These are phyloP conservation scores for Acer negundo DNA, from an alignment of 345 rosid genomes.

Conservation along the genomic window DNA sequence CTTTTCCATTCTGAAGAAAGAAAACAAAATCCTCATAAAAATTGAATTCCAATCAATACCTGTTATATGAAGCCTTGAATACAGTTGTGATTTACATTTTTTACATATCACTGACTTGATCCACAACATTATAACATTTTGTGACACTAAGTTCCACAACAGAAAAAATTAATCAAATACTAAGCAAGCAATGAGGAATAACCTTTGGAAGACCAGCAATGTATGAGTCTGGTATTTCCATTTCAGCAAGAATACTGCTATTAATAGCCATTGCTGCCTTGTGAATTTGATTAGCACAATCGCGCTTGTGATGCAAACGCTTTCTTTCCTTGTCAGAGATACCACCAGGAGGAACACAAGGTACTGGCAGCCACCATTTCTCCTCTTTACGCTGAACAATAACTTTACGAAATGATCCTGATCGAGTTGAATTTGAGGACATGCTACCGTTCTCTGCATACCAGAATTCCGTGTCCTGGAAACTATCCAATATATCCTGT, in stretches of 20 bases:
- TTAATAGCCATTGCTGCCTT: slow-evolving; percentile 98
- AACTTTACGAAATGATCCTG: slow-evolving; percentile 75
- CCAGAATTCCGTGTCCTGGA: slow-evolving; percentile 83
- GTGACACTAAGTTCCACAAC: neutral
- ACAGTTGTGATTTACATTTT: neutral
- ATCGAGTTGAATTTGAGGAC: slow-evolving; percentile 64
- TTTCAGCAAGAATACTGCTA: slow-evolving; percentile 73
- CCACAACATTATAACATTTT: too few relatives aligned
- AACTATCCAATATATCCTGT: slow-evolving; percentile 89
- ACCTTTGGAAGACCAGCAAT: slow-evolving; percentile 91
- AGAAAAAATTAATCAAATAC: neutral
- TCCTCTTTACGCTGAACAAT: slow-evolving; percentile 77
- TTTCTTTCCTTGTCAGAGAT: slow-evolving; percentile 83
- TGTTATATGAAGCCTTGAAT: neutral
- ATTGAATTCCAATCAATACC: neutral
- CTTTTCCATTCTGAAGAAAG: slow-evolving; percentile 69
- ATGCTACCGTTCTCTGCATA: slow-evolving; percentile 86
- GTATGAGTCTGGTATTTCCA: slow-evolving; percentile 89
- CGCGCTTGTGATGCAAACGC: slow-evolving; percentile 61
- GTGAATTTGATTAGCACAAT: slow-evolving; percentile 81
- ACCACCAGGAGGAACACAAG: slow-evolving; percentile 73
- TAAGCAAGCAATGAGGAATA: slow-evolving; percentile 3
- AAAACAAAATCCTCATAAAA: neutral
- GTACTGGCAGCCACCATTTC: slow-evolving; percentile 98
- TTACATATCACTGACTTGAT: neutral